Evolutionary conservation across 371 early-diverging fungal genomes (phyloP).

Genomic region (Gilbertella persicaria): DNA sequence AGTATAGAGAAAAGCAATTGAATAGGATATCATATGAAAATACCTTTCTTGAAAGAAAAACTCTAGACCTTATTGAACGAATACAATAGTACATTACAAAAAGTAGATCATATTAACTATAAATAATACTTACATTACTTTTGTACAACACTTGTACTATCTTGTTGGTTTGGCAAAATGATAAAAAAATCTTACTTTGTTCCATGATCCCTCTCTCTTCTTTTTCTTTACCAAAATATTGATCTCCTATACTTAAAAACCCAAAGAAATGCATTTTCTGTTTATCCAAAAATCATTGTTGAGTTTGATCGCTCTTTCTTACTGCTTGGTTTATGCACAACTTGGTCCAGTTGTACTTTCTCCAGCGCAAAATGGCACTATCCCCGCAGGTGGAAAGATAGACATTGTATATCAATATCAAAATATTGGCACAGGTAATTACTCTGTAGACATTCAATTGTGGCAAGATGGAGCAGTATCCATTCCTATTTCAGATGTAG

Average conservation of each 20-base stretch:
- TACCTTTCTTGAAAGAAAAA: too few species aligned
- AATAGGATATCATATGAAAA: neutral
- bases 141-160: neutral
- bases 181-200: neutral
- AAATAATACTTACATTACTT: neutral
- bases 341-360: slow-evolving; percentile 24
- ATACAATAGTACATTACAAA: neutral
- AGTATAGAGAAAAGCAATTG: neutral
- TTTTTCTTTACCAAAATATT: neutral
- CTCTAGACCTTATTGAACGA: too few species aligned
- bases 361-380: slow-evolving; percentile 26
- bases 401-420: slow-evolving; percentile 30
- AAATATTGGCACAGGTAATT: slow-evolving; percentile 31
- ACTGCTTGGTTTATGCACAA: slow-evolving; percentile 17
- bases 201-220: neutral
- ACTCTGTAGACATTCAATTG: slow-evolving; percentile 27
- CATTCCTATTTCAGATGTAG: slow-evolving; percentile 19
- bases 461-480: slow-evolving; percentile 27
- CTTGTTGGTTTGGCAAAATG: neutral
- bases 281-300: neutral
- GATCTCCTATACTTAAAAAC: neutral
- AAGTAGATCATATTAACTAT: neutral
- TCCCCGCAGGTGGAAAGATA: slow-evolving; percentile 17
- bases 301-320: neutral
- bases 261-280: neutral